Evolutionary conservation across 148 eudicot species (phyloP), one percentile per base, ranked within the genome.

Genomic region (Agrostemma githago): DNA sequence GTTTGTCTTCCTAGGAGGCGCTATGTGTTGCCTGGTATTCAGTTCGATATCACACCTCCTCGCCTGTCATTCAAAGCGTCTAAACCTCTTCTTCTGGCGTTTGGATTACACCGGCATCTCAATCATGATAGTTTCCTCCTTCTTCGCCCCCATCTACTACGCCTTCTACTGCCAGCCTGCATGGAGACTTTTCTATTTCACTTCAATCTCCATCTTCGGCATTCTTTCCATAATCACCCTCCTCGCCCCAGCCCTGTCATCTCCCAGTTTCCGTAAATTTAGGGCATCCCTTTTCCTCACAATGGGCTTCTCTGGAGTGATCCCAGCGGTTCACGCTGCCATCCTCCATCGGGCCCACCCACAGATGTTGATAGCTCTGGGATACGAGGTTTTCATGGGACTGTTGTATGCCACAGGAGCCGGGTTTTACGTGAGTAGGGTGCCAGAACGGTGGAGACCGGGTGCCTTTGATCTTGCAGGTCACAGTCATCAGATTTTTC

Each of bases 401-500:
- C 16, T 85, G 37, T 66, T 89, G n/a, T 93, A 93, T 57, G 92
- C 83, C 0, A 66, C 76, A 14, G 98, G 98, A 72, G 98, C 84
- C 0, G 84, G 78, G 21, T 88, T 93, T 68, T 93, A 93, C 21
- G 83, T 91, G 12, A 87, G 83, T 12, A 75, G 98, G 77, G 63
- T 93, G 8, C 98, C 98, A 0, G 98, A 93, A 74, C 79, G 91
- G 57, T 91, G 96, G 96, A 90, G 78, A 73, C 97, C 98, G 0
- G 98, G 96, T 21, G 84, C 83, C 0, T 93, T 90, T 73, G 98
- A 93, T 77, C 84, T 90, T 62, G 92, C 90, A 0, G 98, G 98
- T 12, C 96, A 91, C 17, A 93, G 95, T 71, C 98, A 93, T 77
- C 96, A 93, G 88, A 93, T 93, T 2, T 93, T 93, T 72, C 98